phyloP scores from a whole-genome alignment of 768 basidiomycete species.

The Butyriboletus loyo region DNA sequence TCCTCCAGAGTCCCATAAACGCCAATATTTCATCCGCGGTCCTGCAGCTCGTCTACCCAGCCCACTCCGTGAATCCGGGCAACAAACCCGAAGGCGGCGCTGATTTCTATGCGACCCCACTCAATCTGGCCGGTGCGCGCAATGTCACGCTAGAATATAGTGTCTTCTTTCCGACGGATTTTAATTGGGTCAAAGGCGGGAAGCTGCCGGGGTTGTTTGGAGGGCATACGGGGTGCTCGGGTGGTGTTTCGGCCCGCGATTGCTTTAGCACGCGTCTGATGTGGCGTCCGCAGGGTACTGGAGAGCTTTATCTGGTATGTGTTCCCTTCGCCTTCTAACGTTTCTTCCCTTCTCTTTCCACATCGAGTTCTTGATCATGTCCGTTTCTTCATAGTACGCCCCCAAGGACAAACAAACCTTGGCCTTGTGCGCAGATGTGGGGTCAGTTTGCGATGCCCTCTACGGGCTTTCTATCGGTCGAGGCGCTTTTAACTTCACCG shows the following conservation, averaged over 20 bases:
- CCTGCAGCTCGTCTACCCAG: constrained; percentile 67
- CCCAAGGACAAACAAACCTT: constrained; percentile 66
- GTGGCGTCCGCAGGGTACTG: constrained; percentile 68
- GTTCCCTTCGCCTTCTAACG: background rate
- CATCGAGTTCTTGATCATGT: background rate
- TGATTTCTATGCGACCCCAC: constrained; percentile 58
- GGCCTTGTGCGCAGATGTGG: constrained; percentile 53
- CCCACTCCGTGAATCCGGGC: constrained; percentile 64
- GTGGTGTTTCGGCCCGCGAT: constrained; percentile 62
- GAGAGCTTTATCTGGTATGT: constrained; percentile 75
- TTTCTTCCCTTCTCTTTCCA: background rate
- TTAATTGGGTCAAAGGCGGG: constrained; percentile 77
- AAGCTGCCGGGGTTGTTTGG: constrained; percentile 84
- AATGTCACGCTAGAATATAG: constrained; percentile 65
- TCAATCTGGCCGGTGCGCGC: constrained; percentile 42
- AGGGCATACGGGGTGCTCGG: constrained; percentile 65
- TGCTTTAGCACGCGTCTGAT: constrained; percentile 87
- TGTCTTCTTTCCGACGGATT: constrained; percentile 73
- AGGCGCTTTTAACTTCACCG: constrained; percentile 60
- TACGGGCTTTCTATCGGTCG: constrained; percentile 79
- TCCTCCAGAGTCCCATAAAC: constrained; percentile 9
- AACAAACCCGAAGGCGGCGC: constrained; percentile 65
- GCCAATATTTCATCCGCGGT: constrained; percentile 38
- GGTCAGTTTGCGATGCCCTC: constrained; percentile 57
- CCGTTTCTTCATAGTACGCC: constrained; percentile 59